Percentiles rank a stretch among this genome's conserved stretches.
Evolutionary conservation across 2,329 filamentous ascomycete genomes (phyloP).

Genomic region (Talaromyces sp.): DNA sequence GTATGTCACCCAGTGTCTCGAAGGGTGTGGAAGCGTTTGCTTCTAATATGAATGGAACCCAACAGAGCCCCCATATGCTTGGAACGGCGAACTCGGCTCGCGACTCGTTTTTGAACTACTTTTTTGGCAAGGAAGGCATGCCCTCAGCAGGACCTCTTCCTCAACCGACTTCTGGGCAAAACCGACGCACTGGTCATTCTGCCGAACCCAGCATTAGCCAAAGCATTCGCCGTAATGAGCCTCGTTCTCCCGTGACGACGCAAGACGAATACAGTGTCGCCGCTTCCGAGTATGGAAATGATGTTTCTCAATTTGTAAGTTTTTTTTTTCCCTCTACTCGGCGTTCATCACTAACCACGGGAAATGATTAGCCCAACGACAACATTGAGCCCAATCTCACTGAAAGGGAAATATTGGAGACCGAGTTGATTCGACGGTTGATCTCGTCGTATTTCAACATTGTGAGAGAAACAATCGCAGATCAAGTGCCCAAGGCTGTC

Average conservation of each 20-base stretch:
- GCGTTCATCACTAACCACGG: neutral
- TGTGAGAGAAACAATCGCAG: constrained; percentile 94
- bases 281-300: constrained; percentile 33
- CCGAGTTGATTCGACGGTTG: constrained; percentile 89
- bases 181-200: constrained; percentile 70
- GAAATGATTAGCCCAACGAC: constrained; percentile 28
- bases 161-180: constrained; percentile 31
- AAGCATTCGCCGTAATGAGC: constrained; percentile 67
- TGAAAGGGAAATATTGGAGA: constrained; percentile 94
- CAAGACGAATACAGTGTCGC: constrained; percentile 34
- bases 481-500: constrained; percentile 96
- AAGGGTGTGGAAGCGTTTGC: constrained; percentile 57
- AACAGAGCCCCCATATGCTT: constrained; percentile 59
- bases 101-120: constrained; percentile 96
- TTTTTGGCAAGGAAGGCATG: constrained; percentile 85
- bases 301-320: constrained; percentile 46
- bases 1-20: constrained; percentile 74
- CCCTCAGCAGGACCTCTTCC: constrained; percentile 40
- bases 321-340: neutral
- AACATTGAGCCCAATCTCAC: constrained; percentile 78
- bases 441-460: constrained; percentile 99
- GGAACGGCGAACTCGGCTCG: constrained; percentile 60
- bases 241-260: constrained; percentile 39
- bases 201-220: constrained; percentile 77
- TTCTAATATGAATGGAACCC: constrained; percentile 61